A percentile compares a stretch with the other conserved stretches of the same genome.
Conservation (phyloP, 108 stramenopile genomes). For the Stephanodiscus minutulus region DNA sequence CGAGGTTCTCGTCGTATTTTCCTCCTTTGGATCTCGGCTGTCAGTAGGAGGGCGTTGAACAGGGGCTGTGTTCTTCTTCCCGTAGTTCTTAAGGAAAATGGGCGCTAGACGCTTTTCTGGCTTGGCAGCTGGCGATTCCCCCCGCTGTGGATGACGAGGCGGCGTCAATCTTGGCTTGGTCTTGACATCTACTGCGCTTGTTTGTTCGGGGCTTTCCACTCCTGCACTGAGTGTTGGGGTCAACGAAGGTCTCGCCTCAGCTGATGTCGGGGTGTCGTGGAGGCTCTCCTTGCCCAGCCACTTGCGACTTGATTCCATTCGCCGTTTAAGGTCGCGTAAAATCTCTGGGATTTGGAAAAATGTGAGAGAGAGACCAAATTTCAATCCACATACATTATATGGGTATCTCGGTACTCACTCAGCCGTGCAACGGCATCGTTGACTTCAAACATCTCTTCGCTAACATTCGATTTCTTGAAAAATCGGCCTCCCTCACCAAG, state of each 20-base stretch:
- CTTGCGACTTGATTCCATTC: slow-evolving; percentile 9
- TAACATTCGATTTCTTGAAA: slow-evolving; percentile 15
- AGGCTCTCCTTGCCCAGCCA: not conserved
- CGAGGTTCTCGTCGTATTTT: not conserved
- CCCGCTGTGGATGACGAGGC: not conserved
- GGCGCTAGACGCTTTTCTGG: slow-evolving; percentile 16
- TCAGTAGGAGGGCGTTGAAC: not conserved
- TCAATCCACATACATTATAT: not conserved
- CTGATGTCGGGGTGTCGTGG: not conserved
- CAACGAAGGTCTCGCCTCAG: not conserved
- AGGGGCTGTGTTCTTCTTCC: slow-evolving; percentile 9
- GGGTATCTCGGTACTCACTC: slow-evolving; percentile 5
- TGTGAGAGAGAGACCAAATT: not conserved
- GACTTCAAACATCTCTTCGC: slow-evolving; percentile 17
- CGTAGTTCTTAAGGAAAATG: slow-evolving; percentile 20
- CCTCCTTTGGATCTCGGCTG: not conserved
- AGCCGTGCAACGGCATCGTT: not conserved
- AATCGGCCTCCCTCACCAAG: slow-evolving; percentile 18
- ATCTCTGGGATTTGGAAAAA: not conserved
- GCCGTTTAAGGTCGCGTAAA: slow-evolving; percentile 13
- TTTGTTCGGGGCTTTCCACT: not conserved
- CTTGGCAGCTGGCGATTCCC: not conserved
- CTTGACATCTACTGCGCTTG: not conserved
- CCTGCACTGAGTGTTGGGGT: not conserved
- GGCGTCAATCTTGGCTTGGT: slow-evolving; percentile 9